These are phyloP conservation scores for Alnus rubra DNA, from an alignment of 306 rosid genomes.

Conservation along the genomic window DNA sequence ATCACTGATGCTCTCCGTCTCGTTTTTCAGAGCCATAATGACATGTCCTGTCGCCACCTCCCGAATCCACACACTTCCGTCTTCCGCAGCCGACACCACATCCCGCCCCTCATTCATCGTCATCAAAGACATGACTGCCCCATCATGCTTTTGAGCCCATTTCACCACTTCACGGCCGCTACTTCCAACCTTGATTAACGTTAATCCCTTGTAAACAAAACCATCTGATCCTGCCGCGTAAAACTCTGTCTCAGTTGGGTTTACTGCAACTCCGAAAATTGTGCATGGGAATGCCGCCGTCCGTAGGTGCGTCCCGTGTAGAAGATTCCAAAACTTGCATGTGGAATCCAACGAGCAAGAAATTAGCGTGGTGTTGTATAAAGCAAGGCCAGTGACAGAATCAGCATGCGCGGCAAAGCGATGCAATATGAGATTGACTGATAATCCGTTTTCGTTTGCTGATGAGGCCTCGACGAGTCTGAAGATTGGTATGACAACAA, in stretches of 20 bases:
- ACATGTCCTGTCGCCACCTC: constrained; percentile 44
- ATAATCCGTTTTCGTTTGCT: not conserved
- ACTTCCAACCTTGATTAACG: not conserved
- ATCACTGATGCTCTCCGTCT: constrained; percentile 47
- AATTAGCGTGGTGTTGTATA: constrained; percentile 37
- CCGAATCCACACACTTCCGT: constrained; percentile 71
- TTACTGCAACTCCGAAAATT: constrained; percentile 42
- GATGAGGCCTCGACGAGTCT: constrained; percentile 33
- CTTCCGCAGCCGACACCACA: constrained; percentile 67
- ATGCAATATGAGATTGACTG: constrained; percentile 30
- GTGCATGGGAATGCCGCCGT: constrained; percentile 51
- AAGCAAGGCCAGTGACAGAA: constrained; percentile 48
- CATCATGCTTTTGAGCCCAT: constrained; percentile 43
- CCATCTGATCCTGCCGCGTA: constrained; percentile 76
- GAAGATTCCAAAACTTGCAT: constrained; percentile 64
- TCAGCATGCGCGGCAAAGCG: constrained; percentile 55
- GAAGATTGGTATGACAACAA: constrained; percentile 56
- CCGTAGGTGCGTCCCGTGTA: constrained; percentile 25
- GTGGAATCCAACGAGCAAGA: constrained; percentile 65
- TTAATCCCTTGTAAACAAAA: constrained; percentile 42
- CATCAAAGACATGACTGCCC: constrained; percentile 43
- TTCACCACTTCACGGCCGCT: constrained; percentile 19
- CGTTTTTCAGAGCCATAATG: constrained; percentile 33
- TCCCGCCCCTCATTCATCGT: constrained; percentile 48
- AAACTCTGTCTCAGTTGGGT: constrained; percentile 38